phyloP scores from a whole-genome alignment of 2,329 filamentous ascomycete genomes.

The Talaromyces sp. region DNA sequence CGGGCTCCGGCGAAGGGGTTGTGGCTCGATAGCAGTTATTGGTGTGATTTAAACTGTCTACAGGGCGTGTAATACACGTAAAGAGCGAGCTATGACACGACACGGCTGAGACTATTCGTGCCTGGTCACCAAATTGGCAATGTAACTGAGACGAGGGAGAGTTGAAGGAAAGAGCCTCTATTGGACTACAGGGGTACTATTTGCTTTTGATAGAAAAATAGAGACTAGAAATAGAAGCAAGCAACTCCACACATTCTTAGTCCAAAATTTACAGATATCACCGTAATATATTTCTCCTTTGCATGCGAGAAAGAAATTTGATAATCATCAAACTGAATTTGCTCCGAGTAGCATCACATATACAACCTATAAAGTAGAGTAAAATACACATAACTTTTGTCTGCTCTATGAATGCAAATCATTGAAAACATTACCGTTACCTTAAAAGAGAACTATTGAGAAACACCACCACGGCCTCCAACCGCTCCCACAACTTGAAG shows the following conservation, averaged over 20 bases:
- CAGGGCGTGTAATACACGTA: too few species aligned
- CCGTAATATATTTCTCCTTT: not conserved
- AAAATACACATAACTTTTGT: slow-evolving; percentile 10
- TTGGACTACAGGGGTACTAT: not conserved
- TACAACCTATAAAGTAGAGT: not conserved
- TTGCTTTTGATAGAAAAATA: not conserved
- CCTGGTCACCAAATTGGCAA: not conserved
- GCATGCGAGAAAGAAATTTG: not conserved
- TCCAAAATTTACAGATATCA: too few species aligned
- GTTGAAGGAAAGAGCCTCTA: not conserved
- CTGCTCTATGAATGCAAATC: slow-evolving; percentile 1
- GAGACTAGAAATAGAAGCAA: not conserved
- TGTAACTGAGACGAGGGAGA: not conserved
- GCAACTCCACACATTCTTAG: not conserved
- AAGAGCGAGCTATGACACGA: not conserved
- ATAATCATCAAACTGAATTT: not conserved
- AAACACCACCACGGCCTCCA: slow-evolving; percentile 17
- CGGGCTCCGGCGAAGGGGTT: not conserved
- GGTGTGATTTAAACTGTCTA: not conserved
- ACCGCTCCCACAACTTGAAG: slow-evolving; percentile 18
- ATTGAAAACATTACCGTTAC: not conserved
- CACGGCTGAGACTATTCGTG: not conserved
- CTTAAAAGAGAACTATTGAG: not conserved
- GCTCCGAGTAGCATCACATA: not conserved
- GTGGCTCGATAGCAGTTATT: not conserved